A percentile compares a stretch with the other conserved stretches of the same genome.
Evolutionary conservation across 2,329 filamentous ascomycete species (phyloP).

Genomic region (Juglanconis sp.): DNA sequence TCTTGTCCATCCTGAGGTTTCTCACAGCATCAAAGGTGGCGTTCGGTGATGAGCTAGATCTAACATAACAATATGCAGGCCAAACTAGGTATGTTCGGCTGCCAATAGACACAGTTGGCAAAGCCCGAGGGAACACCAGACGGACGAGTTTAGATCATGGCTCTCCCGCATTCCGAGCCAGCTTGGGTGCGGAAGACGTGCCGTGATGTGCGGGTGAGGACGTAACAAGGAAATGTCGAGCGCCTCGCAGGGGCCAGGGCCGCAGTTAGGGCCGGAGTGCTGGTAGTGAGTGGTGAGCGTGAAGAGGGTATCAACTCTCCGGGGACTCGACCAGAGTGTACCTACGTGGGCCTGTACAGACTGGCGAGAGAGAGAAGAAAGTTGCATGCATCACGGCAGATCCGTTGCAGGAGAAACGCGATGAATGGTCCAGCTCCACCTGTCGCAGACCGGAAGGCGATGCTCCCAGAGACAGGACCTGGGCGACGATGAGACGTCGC

Average conservation of each 20-base stretch:
- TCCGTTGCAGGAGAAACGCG: slow-evolving; percentile 22
- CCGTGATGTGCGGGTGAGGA: not conserved
- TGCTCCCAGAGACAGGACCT: slow-evolving; percentile 21
- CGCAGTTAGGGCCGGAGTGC: not conserved
- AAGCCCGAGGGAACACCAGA: too few species aligned
- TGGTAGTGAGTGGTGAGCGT: not conserved
- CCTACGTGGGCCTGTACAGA: not conserved
- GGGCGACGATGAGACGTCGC: slow-evolving; percentile 23
- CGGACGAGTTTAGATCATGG: too few species aligned
- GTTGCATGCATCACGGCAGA: not conserved
- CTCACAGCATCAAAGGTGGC: too few species aligned
- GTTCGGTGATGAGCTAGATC: too few species aligned
- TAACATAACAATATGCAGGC: too few species aligned
- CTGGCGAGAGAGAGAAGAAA: not conserved
- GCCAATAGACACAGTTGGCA: too few species aligned
- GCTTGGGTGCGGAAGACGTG: not conserved
- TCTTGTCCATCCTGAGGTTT: too few species aligned
- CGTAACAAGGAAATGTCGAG: not conserved
- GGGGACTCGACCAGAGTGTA: not conserved
- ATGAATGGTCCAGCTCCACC: slow-evolving; percentile 19
- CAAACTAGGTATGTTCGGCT: too few species aligned
- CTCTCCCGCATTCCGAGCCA: not conserved
- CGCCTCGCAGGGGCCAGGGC: not conserved
- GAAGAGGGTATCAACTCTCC: not conserved
- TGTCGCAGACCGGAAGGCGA: slow-evolving; percentile 23